These are phyloP conservation scores for Exophiala dermatitidis DNA, from an alignment of 2,329 filamentous ascomycete species.

Conservation along the genomic window DNA sequence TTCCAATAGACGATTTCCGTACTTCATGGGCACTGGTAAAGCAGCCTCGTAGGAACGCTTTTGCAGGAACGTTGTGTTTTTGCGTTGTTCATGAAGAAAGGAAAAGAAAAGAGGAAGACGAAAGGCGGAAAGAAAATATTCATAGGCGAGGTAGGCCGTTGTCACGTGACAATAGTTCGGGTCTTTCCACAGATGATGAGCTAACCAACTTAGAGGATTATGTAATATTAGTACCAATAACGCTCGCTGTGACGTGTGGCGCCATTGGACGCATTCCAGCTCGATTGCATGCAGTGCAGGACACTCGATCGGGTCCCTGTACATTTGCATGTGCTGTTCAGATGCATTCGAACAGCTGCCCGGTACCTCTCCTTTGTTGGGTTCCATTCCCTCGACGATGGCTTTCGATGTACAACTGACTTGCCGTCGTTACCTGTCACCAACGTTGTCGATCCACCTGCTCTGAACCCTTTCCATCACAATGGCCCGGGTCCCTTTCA, in stretches of 20 bases:
- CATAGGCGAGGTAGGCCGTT: background rate
- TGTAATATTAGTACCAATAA: background rate
- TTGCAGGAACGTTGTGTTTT: constrained; percentile 29
- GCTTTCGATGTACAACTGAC: constrained; percentile 17
- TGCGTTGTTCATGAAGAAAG: constrained; percentile 28
- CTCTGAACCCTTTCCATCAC: constrained; percentile 5
- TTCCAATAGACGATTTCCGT: constrained; percentile 31
- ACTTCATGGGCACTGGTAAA: constrained; percentile 26
- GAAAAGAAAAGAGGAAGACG: constrained; percentile 7
- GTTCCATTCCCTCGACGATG: constrained; percentile 4
- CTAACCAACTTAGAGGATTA: background rate
- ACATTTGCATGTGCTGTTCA: background rate
- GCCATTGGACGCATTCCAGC: too few relatives aligned
- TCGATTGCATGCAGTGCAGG: too few relatives aligned
- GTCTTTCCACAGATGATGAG: background rate
- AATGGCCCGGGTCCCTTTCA: constrained; percentile 56
- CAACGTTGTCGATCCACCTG: background rate
- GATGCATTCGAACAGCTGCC: background rate
- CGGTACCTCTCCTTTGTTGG: background rate
- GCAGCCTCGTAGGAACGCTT: constrained; percentile 30
- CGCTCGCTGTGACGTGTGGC: too few relatives aligned
- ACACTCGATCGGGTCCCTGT: too few relatives aligned
- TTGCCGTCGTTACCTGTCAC: background rate
- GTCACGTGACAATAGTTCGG: constrained; percentile 6
- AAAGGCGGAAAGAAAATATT: constrained; percentile 8